Conservation (phyloP, 1,284 basidiomycete species). For the Limonomyces culmigenus region DNA sequence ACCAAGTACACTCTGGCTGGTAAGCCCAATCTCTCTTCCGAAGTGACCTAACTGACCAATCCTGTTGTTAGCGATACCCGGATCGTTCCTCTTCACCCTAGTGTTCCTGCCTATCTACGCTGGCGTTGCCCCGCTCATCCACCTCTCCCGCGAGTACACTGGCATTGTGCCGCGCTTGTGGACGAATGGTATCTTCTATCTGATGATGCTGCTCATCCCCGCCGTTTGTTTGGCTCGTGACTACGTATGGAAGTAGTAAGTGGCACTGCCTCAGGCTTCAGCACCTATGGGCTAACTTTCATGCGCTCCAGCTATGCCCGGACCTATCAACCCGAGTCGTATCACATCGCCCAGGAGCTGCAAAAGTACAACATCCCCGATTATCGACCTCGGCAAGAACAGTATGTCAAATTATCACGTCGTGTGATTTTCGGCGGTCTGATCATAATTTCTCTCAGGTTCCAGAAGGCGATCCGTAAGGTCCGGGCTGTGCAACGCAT, state of each 20-base stretch:
- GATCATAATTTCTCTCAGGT: constrained; percentile 29
- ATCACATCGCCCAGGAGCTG: constrained; percentile 94
- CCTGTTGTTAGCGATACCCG: constrained; percentile 62
- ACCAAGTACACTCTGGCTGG: constrained; percentile 95
- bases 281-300: constrained; percentile 1
- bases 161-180: constrained; percentile 82
- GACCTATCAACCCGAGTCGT: constrained; percentile 80
- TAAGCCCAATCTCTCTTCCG: constrained; percentile 13
- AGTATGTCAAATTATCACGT: constrained; percentile 40
- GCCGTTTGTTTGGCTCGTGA: constrained; percentile 81
- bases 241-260: constrained; percentile 90
- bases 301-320: constrained; percentile 55
- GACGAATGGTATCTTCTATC: constrained; percentile 80
- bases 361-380: constrained; percentile 98
- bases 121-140: constrained; percentile 70
- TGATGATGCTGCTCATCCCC: constrained; percentile 80
- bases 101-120: constrained; percentile 86
- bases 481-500: constrained; percentile 91
- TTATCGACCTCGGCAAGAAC: constrained; percentile 92
- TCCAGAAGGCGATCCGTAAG: constrained; percentile 97
- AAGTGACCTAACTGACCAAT: constrained; percentile 2
- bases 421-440: background rate
- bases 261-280: constrained; percentile 8
- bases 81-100: constrained; percentile 93
- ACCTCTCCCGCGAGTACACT: constrained; percentile 81